phyloP scores from a whole-genome alignment of 2,329 filamentous ascomycete genomes.

The Fusarium sp. region DNA sequence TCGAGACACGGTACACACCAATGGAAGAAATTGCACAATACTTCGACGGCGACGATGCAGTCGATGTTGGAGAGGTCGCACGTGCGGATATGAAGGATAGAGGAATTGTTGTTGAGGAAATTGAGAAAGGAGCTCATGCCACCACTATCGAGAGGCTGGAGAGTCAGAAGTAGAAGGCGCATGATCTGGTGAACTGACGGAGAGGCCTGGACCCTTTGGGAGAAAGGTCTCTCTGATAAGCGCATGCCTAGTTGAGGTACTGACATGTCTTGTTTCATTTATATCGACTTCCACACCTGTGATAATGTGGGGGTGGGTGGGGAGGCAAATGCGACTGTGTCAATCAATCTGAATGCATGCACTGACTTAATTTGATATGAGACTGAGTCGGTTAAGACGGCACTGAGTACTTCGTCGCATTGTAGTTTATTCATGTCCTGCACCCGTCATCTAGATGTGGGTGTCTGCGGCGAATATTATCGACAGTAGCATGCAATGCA shows the following conservation, averaged over 20 bases:
- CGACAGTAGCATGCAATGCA: neutral
- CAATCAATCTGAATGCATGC: neutral
- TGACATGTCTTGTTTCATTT: neutral
- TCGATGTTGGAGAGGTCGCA: constrained; percentile 22
- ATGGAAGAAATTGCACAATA: constrained; percentile 30
- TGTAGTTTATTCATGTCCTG: neutral
- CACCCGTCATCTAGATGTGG: neutral
- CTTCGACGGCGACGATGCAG: constrained; percentile 14
- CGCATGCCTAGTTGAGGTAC: neutral
- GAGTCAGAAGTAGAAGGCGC: neutral
- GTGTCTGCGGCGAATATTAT: neutral
- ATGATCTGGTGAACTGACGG: rapidly evolving
- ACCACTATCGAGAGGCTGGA: constrained; percentile 4
- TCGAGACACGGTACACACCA: constrained; percentile 21
- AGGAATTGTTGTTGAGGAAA: neutral
- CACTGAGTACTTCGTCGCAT: neutral
- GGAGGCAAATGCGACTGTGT: no score
- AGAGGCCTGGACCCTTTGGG: rapidly evolving
- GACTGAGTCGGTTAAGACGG: no score
- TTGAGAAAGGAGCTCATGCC: constrained; percentile 8
- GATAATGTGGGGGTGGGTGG: no score
- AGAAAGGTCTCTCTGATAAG: neutral
- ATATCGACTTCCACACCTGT: no score
- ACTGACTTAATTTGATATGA: neutral
- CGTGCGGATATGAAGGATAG: constrained; percentile 24